phyloP scores from a whole-genome alignment of 345 rosid species.

The Rhodomyrtus tomentosa region DNA sequence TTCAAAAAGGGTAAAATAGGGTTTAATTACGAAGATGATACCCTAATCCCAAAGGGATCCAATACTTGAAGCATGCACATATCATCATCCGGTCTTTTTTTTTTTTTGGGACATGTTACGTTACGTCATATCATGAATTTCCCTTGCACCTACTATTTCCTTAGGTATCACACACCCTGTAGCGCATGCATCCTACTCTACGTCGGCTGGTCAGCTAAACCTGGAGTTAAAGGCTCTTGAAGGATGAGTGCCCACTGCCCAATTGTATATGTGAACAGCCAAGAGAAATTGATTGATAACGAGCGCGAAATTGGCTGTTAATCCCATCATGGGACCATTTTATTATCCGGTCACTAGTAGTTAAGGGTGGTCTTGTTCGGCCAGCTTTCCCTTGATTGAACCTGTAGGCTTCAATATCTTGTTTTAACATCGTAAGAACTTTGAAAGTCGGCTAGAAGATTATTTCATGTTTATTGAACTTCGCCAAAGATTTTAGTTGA shows the following conservation, averaged over 20 bases:
- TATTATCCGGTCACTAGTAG: neutral
- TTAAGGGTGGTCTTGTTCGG: neutral
- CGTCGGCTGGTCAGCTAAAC: neutral
- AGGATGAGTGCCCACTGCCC: neutral
- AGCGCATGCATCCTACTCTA: neutral
- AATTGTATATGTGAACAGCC: slow-evolving; percentile 12
- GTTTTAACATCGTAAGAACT: neutral
- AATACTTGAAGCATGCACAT: neutral
- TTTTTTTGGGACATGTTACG: neutral
- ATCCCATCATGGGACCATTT: neutral
- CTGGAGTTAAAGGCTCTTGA: neutral
- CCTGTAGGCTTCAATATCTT: neutral
- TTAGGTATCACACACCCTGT: neutral
- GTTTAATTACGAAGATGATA: neutral
- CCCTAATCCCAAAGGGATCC: neutral
- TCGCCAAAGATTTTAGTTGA: neutral
- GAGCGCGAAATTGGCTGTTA: slow-evolving; percentile 3
- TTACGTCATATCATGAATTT: neutral
- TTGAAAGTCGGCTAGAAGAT: neutral
- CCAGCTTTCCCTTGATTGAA: neutral
- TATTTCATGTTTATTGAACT: neutral
- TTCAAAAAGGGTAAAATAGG: neutral
- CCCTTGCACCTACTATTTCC: neutral
- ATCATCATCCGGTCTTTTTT: neutral
- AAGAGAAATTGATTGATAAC: slow-evolving; percentile 15